These are phyloP conservation scores for Cordyceps militaris DNA, from an alignment of 2,329 filamentous ascomycete species.

Conservation along the genomic window DNA sequence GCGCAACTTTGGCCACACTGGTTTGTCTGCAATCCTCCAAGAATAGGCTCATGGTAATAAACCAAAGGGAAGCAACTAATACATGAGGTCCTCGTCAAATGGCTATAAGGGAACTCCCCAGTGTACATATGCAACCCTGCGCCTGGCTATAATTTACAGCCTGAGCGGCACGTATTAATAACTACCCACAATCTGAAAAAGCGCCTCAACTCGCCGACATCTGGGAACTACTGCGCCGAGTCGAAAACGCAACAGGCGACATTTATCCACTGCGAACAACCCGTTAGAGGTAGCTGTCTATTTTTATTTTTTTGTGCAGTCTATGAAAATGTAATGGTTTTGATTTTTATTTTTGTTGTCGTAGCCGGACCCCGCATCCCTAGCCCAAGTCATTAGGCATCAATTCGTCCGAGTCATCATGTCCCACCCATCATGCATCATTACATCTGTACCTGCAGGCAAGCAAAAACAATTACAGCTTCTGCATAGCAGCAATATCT, in stretches of 20 bases:
- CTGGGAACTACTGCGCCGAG: too few species aligned
- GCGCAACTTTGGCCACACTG: neutral
- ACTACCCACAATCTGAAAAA: too few species aligned
- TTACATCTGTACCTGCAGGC: slow-evolving; percentile 21
- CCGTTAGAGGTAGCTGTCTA: slow-evolving; percentile 9
- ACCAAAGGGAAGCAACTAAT: too few species aligned
- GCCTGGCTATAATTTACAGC: too few species aligned
- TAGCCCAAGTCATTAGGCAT: slow-evolving; percentile 13
- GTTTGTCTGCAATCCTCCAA: too few species aligned
- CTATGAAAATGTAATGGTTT: slow-evolving; percentile 14
- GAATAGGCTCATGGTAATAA: too few species aligned
- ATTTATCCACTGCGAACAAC: neutral
- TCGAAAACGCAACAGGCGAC: too few species aligned
- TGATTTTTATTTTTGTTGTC: slow-evolving; percentile 3
- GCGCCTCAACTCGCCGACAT: too few species aligned
- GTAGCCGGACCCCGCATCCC: slow-evolving; percentile 14
- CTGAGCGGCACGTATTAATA: too few species aligned
- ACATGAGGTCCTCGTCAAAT: too few species aligned
- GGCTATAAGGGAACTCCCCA: too few species aligned
- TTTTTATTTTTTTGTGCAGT: slow-evolving; percentile 10
- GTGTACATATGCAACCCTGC: too few species aligned
- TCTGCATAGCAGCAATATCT: slow-evolving; percentile 18
- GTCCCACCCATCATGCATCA: slow-evolving; percentile 26
- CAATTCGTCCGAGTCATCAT: slow-evolving; percentile 21
- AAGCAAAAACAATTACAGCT: slow-evolving; percentile 15